A percentile compares a stretch with the other conserved stretches of the same genome.
Conservation (phyloP, 2,329 filamentous ascomycete genomes). For the Neonectria coccinea region DNA sequence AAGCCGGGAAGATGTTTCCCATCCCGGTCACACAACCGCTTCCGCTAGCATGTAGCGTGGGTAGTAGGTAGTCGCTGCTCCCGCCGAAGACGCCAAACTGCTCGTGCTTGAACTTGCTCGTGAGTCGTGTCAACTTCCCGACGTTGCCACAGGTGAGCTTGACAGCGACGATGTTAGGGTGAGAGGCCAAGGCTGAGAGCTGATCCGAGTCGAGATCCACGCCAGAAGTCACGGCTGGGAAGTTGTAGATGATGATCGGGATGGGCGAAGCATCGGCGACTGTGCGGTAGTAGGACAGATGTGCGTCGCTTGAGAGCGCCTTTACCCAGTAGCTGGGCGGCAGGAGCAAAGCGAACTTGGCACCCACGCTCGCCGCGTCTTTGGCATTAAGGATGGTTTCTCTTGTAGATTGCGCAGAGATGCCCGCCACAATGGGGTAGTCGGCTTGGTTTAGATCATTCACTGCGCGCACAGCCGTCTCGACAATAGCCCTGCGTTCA, state of each 20-base stretch:
- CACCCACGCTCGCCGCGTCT: slow-evolving; percentile 74
- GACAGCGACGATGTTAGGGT: slow-evolving; percentile 75
- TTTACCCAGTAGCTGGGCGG: slow-evolving; percentile 79
- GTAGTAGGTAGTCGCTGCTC: slow-evolving; percentile 57
- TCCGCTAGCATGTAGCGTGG: slow-evolving; percentile 53
- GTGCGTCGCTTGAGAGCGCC: slow-evolving; percentile 60
- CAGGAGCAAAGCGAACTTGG: slow-evolving; percentile 79
- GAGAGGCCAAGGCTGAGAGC: slow-evolving; percentile 67
- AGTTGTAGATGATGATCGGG: slow-evolving; percentile 77
- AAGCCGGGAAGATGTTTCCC: slow-evolving; percentile 60
- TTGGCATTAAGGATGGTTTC: slow-evolving; percentile 75
- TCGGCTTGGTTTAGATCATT: slow-evolving; percentile 49
- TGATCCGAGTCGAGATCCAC: slow-evolving; percentile 73
- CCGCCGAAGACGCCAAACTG: slow-evolving; percentile 59
- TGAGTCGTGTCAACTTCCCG: slow-evolving; percentile 73
- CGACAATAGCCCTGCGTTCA: slow-evolving; percentile 56
- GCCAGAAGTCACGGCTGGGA: slow-evolving; percentile 72
- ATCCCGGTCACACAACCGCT: slow-evolving; percentile 59
- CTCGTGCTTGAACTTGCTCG: slow-evolving; percentile 50
- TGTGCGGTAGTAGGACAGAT: slow-evolving; percentile 74
- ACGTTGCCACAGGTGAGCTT: slow-evolving; percentile 78
- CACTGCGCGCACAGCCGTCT: slow-evolving; percentile 53
- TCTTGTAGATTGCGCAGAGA: slow-evolving; percentile 63
- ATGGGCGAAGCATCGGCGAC: slow-evolving; percentile 72
- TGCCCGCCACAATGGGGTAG: slow-evolving; percentile 59